These are phyloP conservation scores for Ogataea corticis DNA, from an alignment of 805 yeast species.

Conservation along the genomic window DNA sequence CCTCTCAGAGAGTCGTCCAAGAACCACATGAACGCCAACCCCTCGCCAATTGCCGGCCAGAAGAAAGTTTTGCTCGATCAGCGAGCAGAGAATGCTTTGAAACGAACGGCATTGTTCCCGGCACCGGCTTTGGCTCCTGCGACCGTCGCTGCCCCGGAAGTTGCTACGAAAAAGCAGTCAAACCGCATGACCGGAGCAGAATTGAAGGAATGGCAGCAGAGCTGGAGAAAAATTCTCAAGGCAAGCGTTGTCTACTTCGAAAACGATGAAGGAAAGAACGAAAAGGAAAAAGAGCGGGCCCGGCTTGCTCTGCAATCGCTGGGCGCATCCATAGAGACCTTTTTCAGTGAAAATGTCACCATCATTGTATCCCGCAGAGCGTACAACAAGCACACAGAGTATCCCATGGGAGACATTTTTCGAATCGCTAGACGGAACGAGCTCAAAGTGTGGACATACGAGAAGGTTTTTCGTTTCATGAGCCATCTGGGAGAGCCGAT, in stretches of 20 bases:
- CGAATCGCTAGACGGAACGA: conserved; percentile 58
- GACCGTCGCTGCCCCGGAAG: conserved; percentile 6
- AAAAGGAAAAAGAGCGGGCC: conserved; percentile 37
- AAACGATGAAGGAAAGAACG: conserved; percentile 37
- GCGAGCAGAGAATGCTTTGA: conserved; percentile 20
- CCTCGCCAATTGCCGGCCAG: conserved; percentile 20
- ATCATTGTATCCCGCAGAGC: conserved; percentile 74
- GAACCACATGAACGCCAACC: conserved; percentile 24
- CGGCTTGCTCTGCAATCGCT: conserved; percentile 39
- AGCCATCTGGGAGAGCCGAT: conserved; percentile 54
- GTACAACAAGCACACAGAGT: conserved; percentile 40
- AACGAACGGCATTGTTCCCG: conserved; percentile 9
- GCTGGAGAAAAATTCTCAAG: conserved; percentile 60
- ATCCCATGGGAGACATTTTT: conserved; percentile 62
- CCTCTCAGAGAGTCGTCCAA: conserved; percentile 34
- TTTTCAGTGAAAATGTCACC: conserved; percentile 64
- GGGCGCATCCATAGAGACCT: conserved; percentile 59
- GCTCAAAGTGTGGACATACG: conserved; percentile 85
- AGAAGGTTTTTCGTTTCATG: conserved; percentile 79
- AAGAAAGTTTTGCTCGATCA: conserved; percentile 23
- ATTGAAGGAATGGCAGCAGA: conserved; percentile 55
- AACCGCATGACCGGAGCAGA: conserved; percentile 39
- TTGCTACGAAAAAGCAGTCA: conserved; percentile 14
- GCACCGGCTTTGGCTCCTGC: conserved; percentile 3
- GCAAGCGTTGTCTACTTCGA: conserved; percentile 61